Conservation (phyloP, 2,329 filamentous ascomycete species). For the Aspergillus bombycis region DNA sequence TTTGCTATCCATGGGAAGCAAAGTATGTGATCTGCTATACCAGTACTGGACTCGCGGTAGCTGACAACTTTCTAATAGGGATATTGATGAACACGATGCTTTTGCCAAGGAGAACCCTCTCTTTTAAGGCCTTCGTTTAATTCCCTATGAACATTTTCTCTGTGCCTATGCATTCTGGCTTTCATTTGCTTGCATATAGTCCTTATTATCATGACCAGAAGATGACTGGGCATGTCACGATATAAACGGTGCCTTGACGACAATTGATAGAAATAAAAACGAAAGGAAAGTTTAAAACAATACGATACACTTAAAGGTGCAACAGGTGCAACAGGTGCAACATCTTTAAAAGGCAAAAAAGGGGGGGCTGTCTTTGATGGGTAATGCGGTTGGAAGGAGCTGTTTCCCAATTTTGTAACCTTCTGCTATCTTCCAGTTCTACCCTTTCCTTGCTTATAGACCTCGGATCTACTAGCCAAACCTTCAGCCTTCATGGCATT, state of each 20-base stretch:
- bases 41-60: background rate
- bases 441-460: background rate
- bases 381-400: background rate
- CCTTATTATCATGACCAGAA: constrained; percentile 1
- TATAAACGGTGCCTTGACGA: constrained; percentile 23
- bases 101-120: constrained; percentile 57
- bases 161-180: constrained; percentile 9
- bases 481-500: too few relatives aligned
- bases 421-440: too few relatives aligned
- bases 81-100: constrained; percentile 90
- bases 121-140: constrained; percentile 22
- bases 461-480: background rate
- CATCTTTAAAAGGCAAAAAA: background rate
- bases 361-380: background rate
- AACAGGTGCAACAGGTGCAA: background rate
- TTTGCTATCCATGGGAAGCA: constrained; percentile 99
- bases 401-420: background rate
- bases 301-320: background rate
- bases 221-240: constrained; percentile 20
- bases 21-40: constrained; percentile 52
- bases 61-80: constrained; percentile 47
- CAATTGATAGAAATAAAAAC: constrained; percentile 24
- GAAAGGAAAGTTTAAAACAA: background rate
- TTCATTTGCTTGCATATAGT: constrained; percentile 21
- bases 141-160: background rate